Evolutionary conservation across 768 basidiomycete genomes (phyloP).

Genomic region (Suillus subalutaceus): DNA sequence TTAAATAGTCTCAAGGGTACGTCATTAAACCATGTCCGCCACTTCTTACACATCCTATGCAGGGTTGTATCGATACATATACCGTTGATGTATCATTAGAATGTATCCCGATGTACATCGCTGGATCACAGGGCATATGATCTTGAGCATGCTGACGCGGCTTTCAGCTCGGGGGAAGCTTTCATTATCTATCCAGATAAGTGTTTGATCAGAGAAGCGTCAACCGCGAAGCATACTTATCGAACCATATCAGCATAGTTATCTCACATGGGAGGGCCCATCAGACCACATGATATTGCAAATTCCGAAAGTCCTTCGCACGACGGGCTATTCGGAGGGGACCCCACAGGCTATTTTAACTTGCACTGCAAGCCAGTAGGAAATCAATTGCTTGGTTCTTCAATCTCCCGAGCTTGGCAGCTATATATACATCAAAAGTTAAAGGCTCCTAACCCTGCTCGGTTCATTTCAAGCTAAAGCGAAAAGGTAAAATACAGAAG

Average conservation of each 20-base stretch:
- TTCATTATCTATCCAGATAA: neutral
- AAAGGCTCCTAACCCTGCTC: neutral
- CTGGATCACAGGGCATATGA: neutral
- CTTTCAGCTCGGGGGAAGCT: neutral
- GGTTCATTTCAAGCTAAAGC: constrained; percentile 1
- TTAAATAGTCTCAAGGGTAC: neutral
- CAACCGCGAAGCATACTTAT: neutral
- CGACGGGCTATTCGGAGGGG: neutral
- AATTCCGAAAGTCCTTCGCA: neutral
- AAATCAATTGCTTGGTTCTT: neutral
- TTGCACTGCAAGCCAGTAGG: neutral
- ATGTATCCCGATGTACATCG: neutral
- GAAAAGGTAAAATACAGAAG: constrained; percentile 5
- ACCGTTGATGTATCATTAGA: constrained; percentile 2
- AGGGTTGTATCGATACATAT: constrained; percentile 4
- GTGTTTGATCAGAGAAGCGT: neutral
- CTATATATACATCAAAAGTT: neutral
- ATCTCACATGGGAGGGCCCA: neutral
- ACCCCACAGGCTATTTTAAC: neutral
- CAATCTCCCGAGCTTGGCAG: neutral
- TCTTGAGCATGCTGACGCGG: neutral
- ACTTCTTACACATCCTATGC: constrained; percentile 3
- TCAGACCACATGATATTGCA: neutral
- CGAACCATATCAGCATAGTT: neutral
- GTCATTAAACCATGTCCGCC: neutral